These are phyloP conservation scores for Pleurotus cornucopiae DNA, from an alignment of 768 basidiomycete species.

Conservation along the genomic window DNA sequence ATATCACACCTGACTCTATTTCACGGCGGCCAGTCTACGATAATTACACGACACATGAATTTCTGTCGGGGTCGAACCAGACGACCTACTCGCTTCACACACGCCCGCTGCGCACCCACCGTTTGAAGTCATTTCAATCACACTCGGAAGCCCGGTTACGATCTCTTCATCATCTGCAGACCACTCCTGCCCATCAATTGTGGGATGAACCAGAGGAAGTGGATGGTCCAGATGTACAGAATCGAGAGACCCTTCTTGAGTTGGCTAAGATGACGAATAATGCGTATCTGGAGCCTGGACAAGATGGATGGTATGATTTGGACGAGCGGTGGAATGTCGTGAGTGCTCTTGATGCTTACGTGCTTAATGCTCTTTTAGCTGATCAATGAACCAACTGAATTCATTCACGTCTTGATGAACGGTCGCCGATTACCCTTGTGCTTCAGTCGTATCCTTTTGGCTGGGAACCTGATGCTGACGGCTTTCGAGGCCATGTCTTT, in stretches of 20 bases:
- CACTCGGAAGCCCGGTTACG: conserved; percentile 38
- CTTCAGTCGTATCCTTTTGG: conserved; percentile 77
- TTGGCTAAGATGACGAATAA: conserved; percentile 97
- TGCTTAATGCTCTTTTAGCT: neutral
- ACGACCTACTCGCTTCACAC: conserved; percentile 34
- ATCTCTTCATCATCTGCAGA: conserved; percentile 43
- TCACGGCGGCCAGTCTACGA: neutral
- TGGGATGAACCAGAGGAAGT: conserved; percentile 78
- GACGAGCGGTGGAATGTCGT: conserved; percentile 60
- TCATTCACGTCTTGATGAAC: conserved; percentile 6
- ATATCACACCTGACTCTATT: conserved; percentile 25
- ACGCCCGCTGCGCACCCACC: conserved; percentile 32
- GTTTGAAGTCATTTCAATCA: conserved; percentile 44
- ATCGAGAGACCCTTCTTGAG: conserved; percentile 67
- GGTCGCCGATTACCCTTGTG: neutral
- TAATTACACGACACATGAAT: conserved; percentile 2
- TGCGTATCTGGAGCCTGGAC: conserved; percentile 69
- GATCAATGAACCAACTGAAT: neutral
- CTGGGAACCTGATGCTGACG: conserved; percentile 86
- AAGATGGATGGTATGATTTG: conserved; percentile 76
- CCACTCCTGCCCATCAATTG: conserved; percentile 23
- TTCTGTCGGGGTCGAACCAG: neutral
- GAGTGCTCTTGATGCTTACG: conserved; percentile 16
- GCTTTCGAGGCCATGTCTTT: conserved; percentile 90
- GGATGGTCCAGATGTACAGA: conserved; percentile 70